phyloP scores from a whole-genome alignment of 441 rosid species.

The Iberis amara region DNA sequence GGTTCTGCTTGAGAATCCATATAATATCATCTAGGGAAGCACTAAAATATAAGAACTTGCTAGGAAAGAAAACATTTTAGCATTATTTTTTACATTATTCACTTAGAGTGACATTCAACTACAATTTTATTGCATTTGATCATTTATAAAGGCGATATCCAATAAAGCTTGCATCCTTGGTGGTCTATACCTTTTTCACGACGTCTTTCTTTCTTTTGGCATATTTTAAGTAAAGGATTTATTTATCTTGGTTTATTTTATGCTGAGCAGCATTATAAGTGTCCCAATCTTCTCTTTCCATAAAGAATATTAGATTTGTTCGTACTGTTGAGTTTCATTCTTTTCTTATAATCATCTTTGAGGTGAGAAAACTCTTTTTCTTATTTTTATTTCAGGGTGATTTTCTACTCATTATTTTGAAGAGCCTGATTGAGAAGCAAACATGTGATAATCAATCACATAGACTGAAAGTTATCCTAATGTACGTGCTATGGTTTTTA shows the following conservation, averaged over 20 bases:
- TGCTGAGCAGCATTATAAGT: not conserved
- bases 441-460: conserved; percentile 39
- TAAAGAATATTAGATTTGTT: conserved; percentile 7
- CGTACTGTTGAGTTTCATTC: not conserved
- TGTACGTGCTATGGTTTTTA: conserved; percentile 45
- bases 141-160: not conserved
- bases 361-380: not conserved
- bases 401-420: conserved; percentile 88
- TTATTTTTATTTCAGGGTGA: conserved; percentile 53
- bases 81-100: not conserved
- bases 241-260: conserved; percentile 5
- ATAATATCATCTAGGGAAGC: not conserved
- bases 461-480: conserved; percentile 78
- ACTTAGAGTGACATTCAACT: conserved; percentile 1
- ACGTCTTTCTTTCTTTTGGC: conserved; percentile 10
- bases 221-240: not conserved
- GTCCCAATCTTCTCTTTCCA: not conserved
- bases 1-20: conserved; percentile 9
- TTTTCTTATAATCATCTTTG: not conserved
- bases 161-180: conserved; percentile 13
- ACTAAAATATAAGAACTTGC: conserved; percentile 4
- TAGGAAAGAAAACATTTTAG: not conserved
- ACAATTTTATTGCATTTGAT: conserved; percentile 1
- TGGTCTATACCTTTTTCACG: conserved; percentile 1
- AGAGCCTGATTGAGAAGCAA: conserved; percentile 82